A percentile compares a stretch with the other conserved stretches of the same genome.
Conservation (phyloP, 768 basidiomycete genomes). For the Pleurotus eryngii region DNA sequence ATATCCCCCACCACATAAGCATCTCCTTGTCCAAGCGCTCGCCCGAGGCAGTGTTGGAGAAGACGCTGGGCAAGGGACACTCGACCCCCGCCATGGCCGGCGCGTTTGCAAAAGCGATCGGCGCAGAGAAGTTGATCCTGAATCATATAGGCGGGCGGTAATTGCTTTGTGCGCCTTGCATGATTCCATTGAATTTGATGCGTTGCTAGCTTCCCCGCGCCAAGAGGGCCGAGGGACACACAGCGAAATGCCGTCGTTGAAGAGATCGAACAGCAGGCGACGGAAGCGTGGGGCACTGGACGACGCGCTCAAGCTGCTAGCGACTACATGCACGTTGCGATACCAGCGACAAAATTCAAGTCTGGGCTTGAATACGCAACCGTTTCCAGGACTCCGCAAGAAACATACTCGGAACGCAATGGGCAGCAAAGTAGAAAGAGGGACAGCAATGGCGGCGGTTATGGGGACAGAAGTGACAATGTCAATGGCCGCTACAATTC, state of each 20-base stretch:
- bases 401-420: neutral
- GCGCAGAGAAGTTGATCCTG: slow-evolving; percentile 60
- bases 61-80: slow-evolving; percentile 66
- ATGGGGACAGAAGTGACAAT: no score
- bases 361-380: no score
- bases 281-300: slow-evolving; percentile 48
- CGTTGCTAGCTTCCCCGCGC: slow-evolving; percentile 48
- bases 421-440: neutral
- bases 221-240: slow-evolving; percentile 33
- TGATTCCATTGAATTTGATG: neutral
- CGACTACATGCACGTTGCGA: slow-evolving; percentile 49
- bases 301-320: slow-evolving; percentile 49
- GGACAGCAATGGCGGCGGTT: no score
- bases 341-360: slow-evolving; percentile 24
- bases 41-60: slow-evolving; percentile 39
- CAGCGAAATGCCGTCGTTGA: slow-evolving; percentile 43
- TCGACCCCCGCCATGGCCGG: slow-evolving; percentile 81
- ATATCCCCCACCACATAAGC: slow-evolving; percentile 56
- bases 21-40: slow-evolving; percentile 38
- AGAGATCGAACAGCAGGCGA: slow-evolving; percentile 66
- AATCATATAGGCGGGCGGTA: slow-evolving; percentile 79
- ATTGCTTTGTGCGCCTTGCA: slow-evolving; percentile 11
- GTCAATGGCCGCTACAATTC: no score
- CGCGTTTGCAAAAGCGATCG: slow-evolving; percentile 58
- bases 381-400: neutral